phyloP scores from a whole-genome alignment of 2,329 filamentous ascomycete species.

The Aspergillus sp. region DNA sequence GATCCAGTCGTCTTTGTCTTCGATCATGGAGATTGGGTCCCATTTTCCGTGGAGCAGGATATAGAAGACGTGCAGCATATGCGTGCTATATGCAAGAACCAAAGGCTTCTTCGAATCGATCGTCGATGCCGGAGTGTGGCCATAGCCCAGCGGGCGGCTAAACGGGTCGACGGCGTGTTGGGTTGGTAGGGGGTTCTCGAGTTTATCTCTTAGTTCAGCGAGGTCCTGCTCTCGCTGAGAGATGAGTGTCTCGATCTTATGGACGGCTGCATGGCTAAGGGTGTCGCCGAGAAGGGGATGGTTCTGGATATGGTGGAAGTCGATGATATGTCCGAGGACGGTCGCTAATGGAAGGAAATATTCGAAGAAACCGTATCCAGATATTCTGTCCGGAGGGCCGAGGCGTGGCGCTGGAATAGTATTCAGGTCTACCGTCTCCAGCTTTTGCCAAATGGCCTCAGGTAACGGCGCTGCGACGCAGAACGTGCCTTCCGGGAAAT shows the following conservation, averaged over 20 bases:
- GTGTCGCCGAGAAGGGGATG: constrained; percentile 8
- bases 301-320: constrained; percentile 6
- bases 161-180: too few relatives aligned
- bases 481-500: constrained; percentile 9
- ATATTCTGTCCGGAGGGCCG: constrained; percentile 3
- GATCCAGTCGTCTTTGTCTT: constrained; percentile 13
- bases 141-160: too few relatives aligned
- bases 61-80: constrained; percentile 11
- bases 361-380: constrained; percentile 8
- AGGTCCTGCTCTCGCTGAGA: constrained; percentile 11
- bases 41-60: constrained; percentile 9
- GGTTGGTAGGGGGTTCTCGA: not conserved
- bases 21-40: constrained; percentile 12
- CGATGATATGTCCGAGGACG: constrained; percentile 9
- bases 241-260: constrained; percentile 3
- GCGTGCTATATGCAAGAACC: constrained; percentile 7
- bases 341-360: constrained; percentile 11
- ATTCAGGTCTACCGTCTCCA: constrained; percentile 5
- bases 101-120: constrained; percentile 3
- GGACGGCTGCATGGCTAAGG: not conserved
- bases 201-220: not conserved
- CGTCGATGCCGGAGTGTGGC: not conserved
- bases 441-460: constrained; percentile 2
- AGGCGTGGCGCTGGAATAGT: not conserved
- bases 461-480: constrained; percentile 5